Evolutionary conservation across 2,329 filamentous ascomycete species (phyloP).

Genomic region (Chlorencoelia australis): DNA sequence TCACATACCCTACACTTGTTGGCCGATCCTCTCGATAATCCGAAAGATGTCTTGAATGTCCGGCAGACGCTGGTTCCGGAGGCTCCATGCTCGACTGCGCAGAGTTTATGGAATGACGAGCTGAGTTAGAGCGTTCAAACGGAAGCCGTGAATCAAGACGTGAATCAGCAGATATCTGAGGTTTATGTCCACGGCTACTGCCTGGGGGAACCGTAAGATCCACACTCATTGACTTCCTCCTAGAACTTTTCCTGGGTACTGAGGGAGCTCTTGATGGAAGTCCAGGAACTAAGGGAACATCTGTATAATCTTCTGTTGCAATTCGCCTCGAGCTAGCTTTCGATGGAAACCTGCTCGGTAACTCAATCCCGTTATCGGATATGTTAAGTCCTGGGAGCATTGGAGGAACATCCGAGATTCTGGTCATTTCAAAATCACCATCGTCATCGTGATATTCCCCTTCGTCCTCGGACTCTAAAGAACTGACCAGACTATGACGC

Average conservation of each 20-base stretch:
- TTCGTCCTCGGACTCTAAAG: slow-evolving; percentile 31
- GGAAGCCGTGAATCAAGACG: slow-evolving; percentile 35
- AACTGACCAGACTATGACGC: slow-evolving; percentile 20
- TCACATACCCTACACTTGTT: slow-evolving; percentile 46
- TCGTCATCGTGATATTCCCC: slow-evolving; percentile 37
- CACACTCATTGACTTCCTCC: slow-evolving; percentile 33
- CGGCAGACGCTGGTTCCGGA: slow-evolving; percentile 33
- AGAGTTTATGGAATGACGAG: slow-evolving; percentile 40
- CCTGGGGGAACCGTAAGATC: slow-evolving; percentile 13
- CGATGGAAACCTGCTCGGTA: slow-evolving; percentile 54
- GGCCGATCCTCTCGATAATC: slow-evolving; percentile 36
- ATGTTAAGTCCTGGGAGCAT: slow-evolving; percentile 49
- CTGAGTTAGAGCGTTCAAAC: slow-evolving; percentile 46
- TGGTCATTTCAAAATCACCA: slow-evolving; percentile 31
- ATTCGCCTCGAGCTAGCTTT: slow-evolving; percentile 37
- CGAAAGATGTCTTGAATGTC: slow-evolving; percentile 26
- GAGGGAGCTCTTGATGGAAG: slow-evolving; percentile 12
- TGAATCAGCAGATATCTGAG: slow-evolving; percentile 20
- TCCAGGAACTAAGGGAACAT: slow-evolving; percentile 32
- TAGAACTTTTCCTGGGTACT: slow-evolving; percentile 66
- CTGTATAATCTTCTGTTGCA: slow-evolving; percentile 4
- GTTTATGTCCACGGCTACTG: slow-evolving; percentile 11
- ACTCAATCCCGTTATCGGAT: slow-evolving; percentile 23
- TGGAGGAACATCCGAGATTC: slow-evolving; percentile 42
- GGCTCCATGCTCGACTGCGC: slow-evolving; percentile 40